Conservation (phyloP, 2,329 filamentous ascomycete species). For the Ophiostoma australiae region DNA sequence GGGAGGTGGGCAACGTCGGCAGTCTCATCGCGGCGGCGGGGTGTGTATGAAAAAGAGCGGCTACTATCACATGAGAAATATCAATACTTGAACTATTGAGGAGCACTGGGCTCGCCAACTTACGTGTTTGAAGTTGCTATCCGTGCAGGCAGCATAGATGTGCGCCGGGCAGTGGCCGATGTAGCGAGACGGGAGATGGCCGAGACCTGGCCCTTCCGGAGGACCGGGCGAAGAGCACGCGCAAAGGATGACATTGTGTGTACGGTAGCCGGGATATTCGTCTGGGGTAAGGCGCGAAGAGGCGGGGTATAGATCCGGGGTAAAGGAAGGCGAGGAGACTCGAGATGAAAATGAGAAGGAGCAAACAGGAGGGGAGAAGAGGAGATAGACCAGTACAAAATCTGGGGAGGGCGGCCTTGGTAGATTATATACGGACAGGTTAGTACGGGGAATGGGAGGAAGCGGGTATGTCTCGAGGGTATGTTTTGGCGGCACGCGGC, state of each 20-base stretch:
- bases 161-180: constrained; percentile 17
- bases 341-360: not conserved
- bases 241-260: constrained; percentile 45
- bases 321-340: not conserved
- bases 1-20: constrained; percentile 76
- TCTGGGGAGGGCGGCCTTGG: not conserved
- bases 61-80: constrained; percentile 30
- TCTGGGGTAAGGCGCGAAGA: constrained; percentile 4
- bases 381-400: not conserved
- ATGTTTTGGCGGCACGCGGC: not conserved
- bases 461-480: constrained; percentile 6
- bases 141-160: constrained; percentile 17
- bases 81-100: not conserved
- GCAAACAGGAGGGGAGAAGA: not conserved
- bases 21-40: constrained; percentile 55
- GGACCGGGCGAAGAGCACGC: constrained; percentile 48
- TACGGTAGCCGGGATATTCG: constrained; percentile 20
- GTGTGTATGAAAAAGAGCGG: constrained; percentile 58
- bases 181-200: constrained; percentile 21
- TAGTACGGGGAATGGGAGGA: not conserved
- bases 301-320: constrained; percentile 7
- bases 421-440: constrained; percentile 5
- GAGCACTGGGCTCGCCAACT: not conserved
- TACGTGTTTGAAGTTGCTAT: constrained; percentile 20
- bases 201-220: constrained; percentile 42